These are phyloP conservation scores for Agrocybe pediades DNA, from an alignment of 768 basidiomycete genomes.

Conservation along the genomic window DNA sequence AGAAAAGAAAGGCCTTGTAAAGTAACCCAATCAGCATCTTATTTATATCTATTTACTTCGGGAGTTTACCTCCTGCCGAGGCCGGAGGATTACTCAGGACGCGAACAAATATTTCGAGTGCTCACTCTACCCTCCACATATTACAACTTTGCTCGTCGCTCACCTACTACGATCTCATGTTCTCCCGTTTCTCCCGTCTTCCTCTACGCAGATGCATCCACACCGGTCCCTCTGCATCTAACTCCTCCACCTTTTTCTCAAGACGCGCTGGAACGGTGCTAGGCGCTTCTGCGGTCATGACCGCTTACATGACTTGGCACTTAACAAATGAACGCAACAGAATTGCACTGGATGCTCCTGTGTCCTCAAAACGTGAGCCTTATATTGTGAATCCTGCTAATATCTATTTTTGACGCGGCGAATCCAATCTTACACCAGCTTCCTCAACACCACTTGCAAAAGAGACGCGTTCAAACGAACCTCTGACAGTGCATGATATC, in stretches of 20 bases:
- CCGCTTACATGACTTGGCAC: constrained; percentile 52
- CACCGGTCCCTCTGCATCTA: constrained; percentile 31
- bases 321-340: constrained; percentile 39
- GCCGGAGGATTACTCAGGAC: constrained; percentile 6
- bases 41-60: constrained; percentile 19
- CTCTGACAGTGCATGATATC: constrained; percentile 8
- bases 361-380: constrained; percentile 25
- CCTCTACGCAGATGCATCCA: constrained; percentile 56
- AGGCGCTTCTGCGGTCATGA: constrained; percentile 45
- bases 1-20: constrained; percentile 23
- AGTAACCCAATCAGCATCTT: constrained; percentile 13
- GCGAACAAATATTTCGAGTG: constrained; percentile 13
- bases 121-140: constrained; percentile 2
- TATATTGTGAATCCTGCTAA: neutral
- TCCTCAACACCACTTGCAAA: neutral
- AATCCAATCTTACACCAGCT: neutral
- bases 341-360: constrained; percentile 47
- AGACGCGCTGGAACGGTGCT: constrained; percentile 34
- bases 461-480: constrained; percentile 9
- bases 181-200: constrained; percentile 54
- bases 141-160: too few species aligned
- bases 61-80: constrained; percentile 2
- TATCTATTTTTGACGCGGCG: too few species aligned
- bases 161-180: too few species aligned
- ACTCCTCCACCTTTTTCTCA: constrained; percentile 14